These are phyloP conservation scores for Escovopsis sp. DNA, from an alignment of 2,329 filamentous ascomycete species.

Conservation along the genomic window DNA sequence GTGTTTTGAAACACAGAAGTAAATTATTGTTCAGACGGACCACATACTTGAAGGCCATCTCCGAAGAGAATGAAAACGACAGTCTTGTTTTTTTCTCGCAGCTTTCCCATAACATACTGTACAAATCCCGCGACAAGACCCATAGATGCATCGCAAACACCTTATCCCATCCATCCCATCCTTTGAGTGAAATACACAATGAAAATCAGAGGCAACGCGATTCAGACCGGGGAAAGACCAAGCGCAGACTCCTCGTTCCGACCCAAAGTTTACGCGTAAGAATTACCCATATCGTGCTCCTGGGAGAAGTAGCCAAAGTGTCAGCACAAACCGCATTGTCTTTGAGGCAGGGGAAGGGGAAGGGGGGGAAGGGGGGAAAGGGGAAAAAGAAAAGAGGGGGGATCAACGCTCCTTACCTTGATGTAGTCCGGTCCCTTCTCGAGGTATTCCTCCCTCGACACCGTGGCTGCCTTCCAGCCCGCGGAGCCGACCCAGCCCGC, in stretches of 20 bases:
- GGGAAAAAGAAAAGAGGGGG: not conserved
- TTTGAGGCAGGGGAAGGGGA: not conserved
- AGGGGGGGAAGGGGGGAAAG: not conserved
- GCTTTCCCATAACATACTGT: no score
- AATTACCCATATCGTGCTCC: constrained; percentile 56
- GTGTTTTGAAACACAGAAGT: no score
- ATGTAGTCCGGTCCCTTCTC: constrained; percentile 93
- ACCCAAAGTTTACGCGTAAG: constrained; percentile 26
- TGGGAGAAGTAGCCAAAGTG: constrained; percentile 13
- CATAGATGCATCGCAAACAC: no score
- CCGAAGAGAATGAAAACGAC: no score
- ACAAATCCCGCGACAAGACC: no score
- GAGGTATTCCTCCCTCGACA: constrained; percentile 69
- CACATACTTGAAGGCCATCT: no score
- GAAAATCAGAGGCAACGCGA: no score
- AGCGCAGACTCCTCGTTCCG: not conserved
- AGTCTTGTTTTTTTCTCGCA: no score
- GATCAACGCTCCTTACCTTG: constrained; percentile 42
- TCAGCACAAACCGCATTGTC: not conserved
- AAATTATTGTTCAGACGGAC: no score
- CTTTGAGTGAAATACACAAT: no score
- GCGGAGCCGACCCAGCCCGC: constrained; percentile 62
- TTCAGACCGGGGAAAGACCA: not conserved
- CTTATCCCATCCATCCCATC: no score
- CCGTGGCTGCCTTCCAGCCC: constrained; percentile 46